Conservation (phyloP, 2,329 filamentous ascomycete species). For the Aspergillus texensis region DNA sequence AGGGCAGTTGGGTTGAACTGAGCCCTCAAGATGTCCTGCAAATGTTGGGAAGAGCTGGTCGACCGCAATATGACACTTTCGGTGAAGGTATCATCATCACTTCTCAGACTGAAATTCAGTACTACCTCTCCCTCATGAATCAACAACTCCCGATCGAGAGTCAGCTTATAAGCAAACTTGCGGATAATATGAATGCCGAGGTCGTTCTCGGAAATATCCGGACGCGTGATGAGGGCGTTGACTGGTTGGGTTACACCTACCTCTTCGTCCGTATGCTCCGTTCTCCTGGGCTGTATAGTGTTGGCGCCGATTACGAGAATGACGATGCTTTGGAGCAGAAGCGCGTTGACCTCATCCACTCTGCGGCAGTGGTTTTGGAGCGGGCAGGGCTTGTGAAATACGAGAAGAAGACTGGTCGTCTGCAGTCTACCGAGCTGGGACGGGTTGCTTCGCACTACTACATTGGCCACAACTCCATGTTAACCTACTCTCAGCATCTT, state of each 20-base stretch:
- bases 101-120: slow-evolving; percentile 90
- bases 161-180: slow-evolving; percentile 88
- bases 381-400: slow-evolving; percentile 91
- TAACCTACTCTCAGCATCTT: slow-evolving; percentile 93
- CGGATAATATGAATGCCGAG: slow-evolving; percentile 95
- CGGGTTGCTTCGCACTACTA: slow-evolving; percentile 98
- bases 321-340: slow-evolving; percentile 93
- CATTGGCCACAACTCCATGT: slow-evolving; percentile 94
- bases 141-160: slow-evolving; percentile 97
- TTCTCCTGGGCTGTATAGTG: slow-evolving; percentile 91
- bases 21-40: slow-evolving; percentile 97
- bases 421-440: slow-evolving; percentile 91
- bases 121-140: slow-evolving; percentile 94
- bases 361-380: slow-evolving; percentile 82
- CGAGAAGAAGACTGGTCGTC: slow-evolving; percentile 84
- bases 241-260: slow-evolving; percentile 98
- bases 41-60: slow-evolving; percentile 96
- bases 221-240: slow-evolving; percentile 91
- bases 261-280: slow-evolving; percentile 97
- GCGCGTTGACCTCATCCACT: slow-evolving; percentile 95
- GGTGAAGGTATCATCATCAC: slow-evolving; percentile 99
- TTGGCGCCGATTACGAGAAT: slow-evolving; percentile 92
- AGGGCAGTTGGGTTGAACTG: slow-evolving; percentile 96
- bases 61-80: slow-evolving; percentile 95
- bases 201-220: slow-evolving; percentile 92